These are phyloP conservation scores for Colletotrichum sidae DNA, from an alignment of 2,329 filamentous ascomycete genomes.

Conservation along the genomic window DNA sequence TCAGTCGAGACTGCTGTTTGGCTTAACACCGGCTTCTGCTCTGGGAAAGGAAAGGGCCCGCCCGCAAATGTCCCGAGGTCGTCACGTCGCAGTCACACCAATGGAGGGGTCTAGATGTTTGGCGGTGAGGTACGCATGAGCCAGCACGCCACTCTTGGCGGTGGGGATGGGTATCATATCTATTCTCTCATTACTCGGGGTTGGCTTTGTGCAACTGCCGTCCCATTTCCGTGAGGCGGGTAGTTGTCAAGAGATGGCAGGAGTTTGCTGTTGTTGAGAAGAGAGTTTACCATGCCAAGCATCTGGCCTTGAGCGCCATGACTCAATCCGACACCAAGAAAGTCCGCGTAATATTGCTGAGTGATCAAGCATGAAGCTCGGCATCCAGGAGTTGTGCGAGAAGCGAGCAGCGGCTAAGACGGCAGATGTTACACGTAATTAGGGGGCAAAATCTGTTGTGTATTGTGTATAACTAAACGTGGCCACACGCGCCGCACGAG, in stretches of 20 bases:
- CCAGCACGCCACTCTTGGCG: not conserved
- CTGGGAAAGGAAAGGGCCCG: not conserved
- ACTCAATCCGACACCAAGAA: not conserved
- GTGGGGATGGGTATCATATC: conserved; percentile 7
- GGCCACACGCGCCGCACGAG: too few relatives aligned
- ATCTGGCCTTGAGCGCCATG: not conserved
- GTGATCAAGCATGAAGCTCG: too few relatives aligned
- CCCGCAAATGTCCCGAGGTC: conserved; percentile 1
- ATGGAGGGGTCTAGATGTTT: conserved; percentile 1
- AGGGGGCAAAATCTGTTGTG: too few relatives aligned
- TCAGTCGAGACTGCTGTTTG: not conserved
- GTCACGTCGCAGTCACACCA: conserved; percentile 1
- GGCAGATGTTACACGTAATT: too few relatives aligned
- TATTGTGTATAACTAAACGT: too few relatives aligned
- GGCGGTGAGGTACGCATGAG: conserved; percentile 3
- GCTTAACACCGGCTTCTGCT: not conserved
- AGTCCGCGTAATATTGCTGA: not conserved
- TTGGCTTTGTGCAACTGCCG: not conserved
- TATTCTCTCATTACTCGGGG: conserved; percentile 1
- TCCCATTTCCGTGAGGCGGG: not conserved
- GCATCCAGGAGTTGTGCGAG: not conserved
- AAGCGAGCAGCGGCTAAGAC: not conserved
- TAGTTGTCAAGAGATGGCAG: not conserved
- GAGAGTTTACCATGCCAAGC: not conserved
- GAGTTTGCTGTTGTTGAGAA: not conserved